Evolutionary conservation across 441 rosid species (phyloP), one percentile per base, ranked within the genome.

Genomic region (Hura crepitans): DNA sequence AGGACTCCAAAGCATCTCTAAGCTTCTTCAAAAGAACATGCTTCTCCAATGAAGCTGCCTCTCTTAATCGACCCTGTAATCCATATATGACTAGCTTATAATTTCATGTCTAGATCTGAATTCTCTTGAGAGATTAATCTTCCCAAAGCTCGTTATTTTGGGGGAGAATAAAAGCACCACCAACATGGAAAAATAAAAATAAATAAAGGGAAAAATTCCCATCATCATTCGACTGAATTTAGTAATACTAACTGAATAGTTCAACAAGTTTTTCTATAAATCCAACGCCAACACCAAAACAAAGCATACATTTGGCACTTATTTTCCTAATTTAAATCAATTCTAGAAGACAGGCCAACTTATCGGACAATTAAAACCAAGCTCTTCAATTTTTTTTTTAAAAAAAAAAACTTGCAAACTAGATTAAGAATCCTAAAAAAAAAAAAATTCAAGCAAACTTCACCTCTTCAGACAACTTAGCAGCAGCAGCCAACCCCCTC

Each of bases 1-100:
- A 76, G 30, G 93, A 87, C 77, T 92, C 97, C 72, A 95, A 73
- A 22, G 93, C 96, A 86, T 95, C 98, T 77, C 98, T 83, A 66
- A 95, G 93, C 88, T 95, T 95, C 89, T 95, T 92, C 83, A 95
- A 66, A 78, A 95, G 94, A 72, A 95, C 93, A 85, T 95, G 99
- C 66, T 92, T 92, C 83, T 95, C 98, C 84, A 95, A 73, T 6
- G 97, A 95, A 61, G 94, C 95, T 71, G 91, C 97, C 81, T 92
- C 97, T 70, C 88, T 80, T 59, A 92, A 85, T 78, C 83, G 89
- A 46, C 96, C 97, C 98, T 95, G 93, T 72, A 79, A 68, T 58
- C 55, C 75, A 73, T 39, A 61, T 49, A 70, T 43, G 22, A 72
- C 13, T 64, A 70, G 18, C 61, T 75, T 62, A 55, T 30, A 51